Conservation (phyloP, 192 early-diverging fungal species). For the Geranomyces variabilis region DNA sequence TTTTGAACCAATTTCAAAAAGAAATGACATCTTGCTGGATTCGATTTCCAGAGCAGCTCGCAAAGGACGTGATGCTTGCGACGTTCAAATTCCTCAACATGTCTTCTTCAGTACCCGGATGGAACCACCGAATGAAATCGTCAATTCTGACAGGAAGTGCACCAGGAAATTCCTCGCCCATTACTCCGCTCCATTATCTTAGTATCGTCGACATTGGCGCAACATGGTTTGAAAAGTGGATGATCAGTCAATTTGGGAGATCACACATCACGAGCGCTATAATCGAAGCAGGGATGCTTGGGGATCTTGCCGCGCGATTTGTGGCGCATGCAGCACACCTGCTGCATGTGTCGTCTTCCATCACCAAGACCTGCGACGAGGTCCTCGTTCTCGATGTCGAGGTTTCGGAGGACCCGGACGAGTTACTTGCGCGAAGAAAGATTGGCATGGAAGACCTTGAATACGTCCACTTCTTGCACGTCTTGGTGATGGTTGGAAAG, state of each 20-base stretch:
- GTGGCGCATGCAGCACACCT: slow-evolving; percentile 25
- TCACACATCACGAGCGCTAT: slow-evolving; percentile 39
- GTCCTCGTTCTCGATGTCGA: slow-evolving; percentile 55
- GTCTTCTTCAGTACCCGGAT: slow-evolving; percentile 13
- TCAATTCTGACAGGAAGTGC: slow-evolving; percentile 9
- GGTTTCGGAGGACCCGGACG: slow-evolving; percentile 47
- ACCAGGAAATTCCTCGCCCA: slow-evolving; percentile 6
- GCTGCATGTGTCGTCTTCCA: slow-evolving; percentile 10
- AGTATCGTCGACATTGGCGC: slow-evolving; percentile 45
- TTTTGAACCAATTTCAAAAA: slow-evolving; percentile 54
- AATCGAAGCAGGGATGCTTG: slow-evolving; percentile 30
- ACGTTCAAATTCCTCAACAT: slow-evolving; percentile 42
- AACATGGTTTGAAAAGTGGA: slow-evolving; percentile 61
- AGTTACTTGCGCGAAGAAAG: slow-evolving; percentile 23
- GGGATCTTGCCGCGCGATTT: slow-evolving; percentile 33
- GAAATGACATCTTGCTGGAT: slow-evolving; percentile 58
- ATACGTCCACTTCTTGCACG: slow-evolving; percentile 51
- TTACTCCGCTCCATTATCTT: slow-evolving; percentile 49
- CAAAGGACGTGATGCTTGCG: slow-evolving; percentile 45
- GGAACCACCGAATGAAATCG: slow-evolving; percentile 20
- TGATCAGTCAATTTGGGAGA: slow-evolving; percentile 46
- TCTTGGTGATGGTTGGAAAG: slow-evolving; percentile 44
- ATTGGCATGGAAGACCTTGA: slow-evolving; percentile 42
- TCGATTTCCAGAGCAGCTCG: slow-evolving; percentile 49
- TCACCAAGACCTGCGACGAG: slow-evolving; percentile 35